A percentile compares a stretch with the other conserved stretches of the same genome.
Evolutionary conservation across 75 land plant species (phyloP).

Genomic region (Cryptomeria japonica): DNA sequence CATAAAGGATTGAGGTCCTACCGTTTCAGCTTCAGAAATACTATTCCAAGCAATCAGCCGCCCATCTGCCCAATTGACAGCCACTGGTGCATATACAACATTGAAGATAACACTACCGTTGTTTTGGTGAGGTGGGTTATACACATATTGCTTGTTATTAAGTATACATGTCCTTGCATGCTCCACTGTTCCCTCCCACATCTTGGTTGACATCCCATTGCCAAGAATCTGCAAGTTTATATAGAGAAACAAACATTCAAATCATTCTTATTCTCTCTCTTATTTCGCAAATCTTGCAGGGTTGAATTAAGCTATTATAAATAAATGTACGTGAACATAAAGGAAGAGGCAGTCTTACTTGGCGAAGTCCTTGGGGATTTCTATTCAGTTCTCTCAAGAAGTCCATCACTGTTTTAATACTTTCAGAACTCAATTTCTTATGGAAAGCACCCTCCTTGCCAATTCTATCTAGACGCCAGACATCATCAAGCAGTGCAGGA

Average conservation of each 20-base stretch:
- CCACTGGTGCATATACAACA: slow-evolving; percentile 71
- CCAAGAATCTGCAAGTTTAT: slow-evolving; percentile 71
- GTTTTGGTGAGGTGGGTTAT: slow-evolving; percentile 54
- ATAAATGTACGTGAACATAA: background rate
- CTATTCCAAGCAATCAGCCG: slow-evolving; percentile 52
- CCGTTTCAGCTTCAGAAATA: slow-evolving; percentile 79
- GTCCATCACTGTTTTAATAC: slow-evolving; percentile 58
- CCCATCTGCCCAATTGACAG: slow-evolving; percentile 46
- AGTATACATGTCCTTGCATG: slow-evolving; percentile 93
- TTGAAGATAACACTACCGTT: slow-evolving; percentile 75
- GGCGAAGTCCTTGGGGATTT: slow-evolving; percentile 45
- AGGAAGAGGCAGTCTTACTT: slow-evolving; percentile 28
- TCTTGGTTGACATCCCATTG: slow-evolving; percentile 93
- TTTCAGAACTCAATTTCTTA: slow-evolving; percentile 25
- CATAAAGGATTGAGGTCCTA: slow-evolving; percentile 17
- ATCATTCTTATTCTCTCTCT: background rate
- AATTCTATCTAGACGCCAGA: slow-evolving; percentile 85
- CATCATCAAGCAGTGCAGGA: slow-evolving; percentile 64
- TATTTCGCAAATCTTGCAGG: background rate
- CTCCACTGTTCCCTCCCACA: slow-evolving; percentile 91
- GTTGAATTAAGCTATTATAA: background rate
- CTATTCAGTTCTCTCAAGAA: slow-evolving; percentile 46
- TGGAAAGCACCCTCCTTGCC: slow-evolving; percentile 74
- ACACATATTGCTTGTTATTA: slow-evolving; percentile 73
- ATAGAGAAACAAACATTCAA: background rate